Base-by-base conservation (phyloP, 2,329 filamentous ascomycete species). In the Epichloe bromicola region DNA sequence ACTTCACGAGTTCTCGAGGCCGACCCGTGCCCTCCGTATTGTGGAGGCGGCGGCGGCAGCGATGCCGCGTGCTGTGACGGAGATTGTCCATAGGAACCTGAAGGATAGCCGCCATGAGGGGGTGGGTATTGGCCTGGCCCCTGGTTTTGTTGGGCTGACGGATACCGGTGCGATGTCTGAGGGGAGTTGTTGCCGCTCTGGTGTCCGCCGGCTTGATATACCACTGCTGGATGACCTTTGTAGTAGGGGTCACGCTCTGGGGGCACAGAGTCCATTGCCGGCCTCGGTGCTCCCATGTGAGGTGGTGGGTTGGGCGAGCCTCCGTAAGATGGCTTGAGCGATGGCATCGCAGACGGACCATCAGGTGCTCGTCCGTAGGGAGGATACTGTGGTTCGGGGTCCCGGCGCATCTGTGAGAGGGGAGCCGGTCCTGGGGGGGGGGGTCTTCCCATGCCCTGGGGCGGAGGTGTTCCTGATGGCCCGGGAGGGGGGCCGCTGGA, bases 301-400 rank as follows among this genome's bases (percentile, higher is more conserved):
- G 73, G 71, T 7, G 72, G 56, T 53, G 75, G 73, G 33, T 53
- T 54, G 7, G 77, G 75, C 4, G 78, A 79, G 42, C 73, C 70
- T 6, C 68, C 67, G 47, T 72, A 73, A 4, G 70, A 67, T 4
- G 77, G 75, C 61, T 80, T 80, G 49, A 80, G 65, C 4, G 76
- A 67, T 17, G 77, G 75, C 65, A 81, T 79, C 7, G 65, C 70
- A 3, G 75, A 71, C 57, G 60, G 66, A 61, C 26, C 71, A 14
- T 58, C 57, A 11, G 62, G 55, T 30, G 60, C 48, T 38, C 65
- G 71, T 26, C 65, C 60, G 52, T 76, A 80, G 0, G 70, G 63
- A 23, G 70, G 66, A 50, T 76, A 79, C 23, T 68, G 65, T 11
- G 71, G 62, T 41, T 78, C 75, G 11, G 68, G 60, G 48, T 79